Percentiles rank a stretch among this genome's conserved stretches.
These are phyloP conservation scores for Entomortierella chlamydospora DNA, from an alignment of 192 early-diverging fungal genomes.

Conservation along the genomic window DNA sequence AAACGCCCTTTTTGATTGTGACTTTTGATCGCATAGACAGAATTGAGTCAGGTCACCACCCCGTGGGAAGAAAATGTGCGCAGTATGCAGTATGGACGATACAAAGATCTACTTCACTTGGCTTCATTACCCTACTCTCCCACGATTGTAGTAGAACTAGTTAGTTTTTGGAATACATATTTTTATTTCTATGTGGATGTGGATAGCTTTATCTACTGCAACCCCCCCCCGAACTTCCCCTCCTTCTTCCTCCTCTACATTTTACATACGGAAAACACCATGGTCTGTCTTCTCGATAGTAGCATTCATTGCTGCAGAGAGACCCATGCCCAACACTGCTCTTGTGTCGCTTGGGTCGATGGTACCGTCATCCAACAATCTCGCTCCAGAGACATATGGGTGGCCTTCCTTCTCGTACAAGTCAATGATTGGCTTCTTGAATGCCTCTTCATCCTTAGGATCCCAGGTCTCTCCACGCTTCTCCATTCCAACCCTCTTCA, in stretches of 20 bases:
- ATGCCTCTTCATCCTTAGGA: constrained; percentile 78
- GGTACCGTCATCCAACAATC: constrained; percentile 96
- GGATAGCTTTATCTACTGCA: neutral
- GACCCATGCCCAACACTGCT: constrained; percentile 84
- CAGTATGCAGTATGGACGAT: neutral
- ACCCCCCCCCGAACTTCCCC: too few species aligned
- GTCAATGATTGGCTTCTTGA: constrained; percentile 85
- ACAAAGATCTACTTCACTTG: neutral
- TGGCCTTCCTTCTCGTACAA: constrained; percentile 94
- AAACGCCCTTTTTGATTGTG: neutral
- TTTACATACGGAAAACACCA: constrained; percentile 98
- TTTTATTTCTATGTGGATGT: too few species aligned
- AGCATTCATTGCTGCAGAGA: constrained; percentile 83
- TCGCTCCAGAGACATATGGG: constrained; percentile 91
- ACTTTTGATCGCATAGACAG: neutral
- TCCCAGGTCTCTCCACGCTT: constrained; percentile 84
- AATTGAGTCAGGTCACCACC: neutral
- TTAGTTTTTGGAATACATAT: too few species aligned
- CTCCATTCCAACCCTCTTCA: constrained; percentile 83
- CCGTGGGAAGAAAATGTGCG: neutral
- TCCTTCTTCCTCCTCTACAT: neutral
- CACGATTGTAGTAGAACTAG: too few species aligned
- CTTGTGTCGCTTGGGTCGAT: constrained; percentile 92
- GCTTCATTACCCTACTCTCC: too few species aligned
- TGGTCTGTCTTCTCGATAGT: constrained; percentile 80